Percentiles rank a stretch among this genome's conserved stretches.
phyloP scores from a whole-genome alignment of 2,329 filamentous ascomycete genomes.

The Nemania sp. region DNA sequence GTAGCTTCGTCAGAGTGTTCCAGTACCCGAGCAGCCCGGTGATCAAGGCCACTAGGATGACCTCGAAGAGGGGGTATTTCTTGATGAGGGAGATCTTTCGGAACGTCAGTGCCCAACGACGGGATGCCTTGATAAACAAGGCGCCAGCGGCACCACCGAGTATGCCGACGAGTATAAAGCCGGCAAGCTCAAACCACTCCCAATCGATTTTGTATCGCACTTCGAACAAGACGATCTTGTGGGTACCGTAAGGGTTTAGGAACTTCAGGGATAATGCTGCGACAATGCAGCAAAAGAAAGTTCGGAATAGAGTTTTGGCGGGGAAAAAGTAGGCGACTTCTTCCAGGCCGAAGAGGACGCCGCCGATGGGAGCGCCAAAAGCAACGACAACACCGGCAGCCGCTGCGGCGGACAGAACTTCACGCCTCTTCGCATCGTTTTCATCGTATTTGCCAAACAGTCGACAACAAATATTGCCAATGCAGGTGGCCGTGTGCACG shows the following conservation, averaged over 20 bases:
- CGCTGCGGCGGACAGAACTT: slow-evolving; percentile 89
- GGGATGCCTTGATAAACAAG: slow-evolving; percentile 94
- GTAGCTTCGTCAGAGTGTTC: slow-evolving; percentile 86
- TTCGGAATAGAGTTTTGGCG: slow-evolving; percentile 93
- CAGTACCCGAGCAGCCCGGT: slow-evolving; percentile 89
- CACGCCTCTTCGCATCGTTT: slow-evolving; percentile 92
- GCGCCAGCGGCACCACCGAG: slow-evolving; percentile 85
- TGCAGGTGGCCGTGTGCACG: slow-evolving; percentile 94
- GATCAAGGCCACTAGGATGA: slow-evolving; percentile 80
- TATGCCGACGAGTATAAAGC: slow-evolving; percentile 84
- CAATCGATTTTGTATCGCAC: slow-evolving; percentile 89
- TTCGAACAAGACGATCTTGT: slow-evolving; percentile 96
- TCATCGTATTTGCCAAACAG: slow-evolving; percentile 92
- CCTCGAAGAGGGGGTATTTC: slow-evolving; percentile 80
- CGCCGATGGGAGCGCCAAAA: slow-evolving; percentile 85
- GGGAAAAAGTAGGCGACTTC: slow-evolving; percentile 98
- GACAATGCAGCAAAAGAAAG: slow-evolving; percentile 97
- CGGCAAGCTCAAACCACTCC: slow-evolving; percentile 87
- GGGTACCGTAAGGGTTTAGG: slow-evolving; percentile 91
- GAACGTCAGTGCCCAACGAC: slow-evolving; percentile 87
- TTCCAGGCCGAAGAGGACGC: slow-evolving; percentile 89
- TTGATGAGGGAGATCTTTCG: slow-evolving; percentile 81
- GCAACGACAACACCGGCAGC: slow-evolving; percentile 92
- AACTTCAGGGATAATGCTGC: slow-evolving; percentile 92
- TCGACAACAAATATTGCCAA: slow-evolving; percentile 93